Percentiles rank a stretch among this genome's conserved stretches.
Conservation (phyloP, 768 basidiomycete genomes). For the Russula olivacea region DNA sequence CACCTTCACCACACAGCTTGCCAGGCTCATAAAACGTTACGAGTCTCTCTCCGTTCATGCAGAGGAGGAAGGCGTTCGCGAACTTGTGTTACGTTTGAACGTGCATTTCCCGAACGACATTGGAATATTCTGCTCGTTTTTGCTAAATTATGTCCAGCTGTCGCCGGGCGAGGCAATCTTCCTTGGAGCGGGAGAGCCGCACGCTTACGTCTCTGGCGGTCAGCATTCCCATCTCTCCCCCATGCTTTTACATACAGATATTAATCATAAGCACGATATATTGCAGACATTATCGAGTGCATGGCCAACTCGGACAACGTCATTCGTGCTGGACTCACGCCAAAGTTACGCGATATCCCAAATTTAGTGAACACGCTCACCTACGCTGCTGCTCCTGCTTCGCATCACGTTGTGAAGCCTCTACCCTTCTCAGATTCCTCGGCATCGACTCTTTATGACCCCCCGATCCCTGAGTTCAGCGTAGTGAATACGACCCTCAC, state of each 20-base stretch:
- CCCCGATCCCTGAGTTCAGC: conserved; percentile 90
- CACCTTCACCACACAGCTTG: conserved; percentile 49
- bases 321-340: conserved; percentile 95
- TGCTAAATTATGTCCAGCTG: conserved; percentile 82
- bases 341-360: conserved; percentile 89
- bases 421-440: conserved; percentile 36
- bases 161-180: conserved; percentile 87
- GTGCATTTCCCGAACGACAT: conserved; percentile 87
- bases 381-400: conserved; percentile 64
- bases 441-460: conserved; percentile 66
- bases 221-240: conserved; percentile 27
- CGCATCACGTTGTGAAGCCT: conserved; percentile 66
- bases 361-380: conserved; percentile 86
- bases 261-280: not conserved
- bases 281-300: conserved; percentile 91
- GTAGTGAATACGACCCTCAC: conserved; percentile 61
- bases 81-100: conserved; percentile 58
- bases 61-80: conserved; percentile 44
- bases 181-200: conserved; percentile 92
- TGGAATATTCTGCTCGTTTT: conserved; percentile 85
- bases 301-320: conserved; percentile 99
- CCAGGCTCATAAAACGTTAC: conserved; percentile 58
- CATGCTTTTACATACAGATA: not conserved
- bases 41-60: conserved; percentile 36
- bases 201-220: conserved; percentile 95